Evolutionary conservation across 225 moss, liverwort and hornwort genomes (phyloP), one percentile per base, ranked within the genome.

Genomic region (Physcomitrium patens): DNA sequence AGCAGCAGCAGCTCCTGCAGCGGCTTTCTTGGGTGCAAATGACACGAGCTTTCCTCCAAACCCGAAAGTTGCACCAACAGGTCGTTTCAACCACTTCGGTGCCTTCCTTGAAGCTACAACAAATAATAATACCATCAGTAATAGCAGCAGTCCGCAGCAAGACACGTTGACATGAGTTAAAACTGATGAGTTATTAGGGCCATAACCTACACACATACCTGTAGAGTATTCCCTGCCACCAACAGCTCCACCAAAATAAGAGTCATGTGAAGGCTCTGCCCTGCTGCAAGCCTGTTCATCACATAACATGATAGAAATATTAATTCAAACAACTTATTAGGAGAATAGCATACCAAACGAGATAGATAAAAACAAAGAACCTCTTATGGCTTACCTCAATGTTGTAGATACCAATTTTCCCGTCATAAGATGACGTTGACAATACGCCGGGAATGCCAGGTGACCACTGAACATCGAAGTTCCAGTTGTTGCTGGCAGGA

Each of bases 391-490:
- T 18, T 85, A 97, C 96, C 95, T 99, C 99, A 76, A 99, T 99
- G 61, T 95, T 99, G 71, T 87, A 95, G 54, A 99, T 90, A 17
- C 82, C 80, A 76, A 99, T 81, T 69, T 90, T 91, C 51, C 95
- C 99, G 78, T 99, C 99, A 78, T 93, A 99, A 1, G 99, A 99
- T 58, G 99, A 99, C 15, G 99, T 90, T 69, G 99, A 95, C 65
- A 99, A 78, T 62, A 99, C 99, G 68, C 99, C 99, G 48, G 99
- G 99, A 51, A 90, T 95, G 60, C 91, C 89, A 73, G 99, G 95
- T 63, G 95, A 99, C 99, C 99, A 99, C 67, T 95, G 99, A 23
- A 99, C 99, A 82, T 99, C 99, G 80, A 99, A 99, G 73, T 95
- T 93, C 99, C 99, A 99, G 59, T 99, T 95, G 72, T 72, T 86